A percentile compares a stretch with the other conserved stretches of the same genome.
These are phyloP conservation scores for Lagenidium giganteum DNA, from an alignment of 352 stramenopile species.

Conservation along the genomic window DNA sequence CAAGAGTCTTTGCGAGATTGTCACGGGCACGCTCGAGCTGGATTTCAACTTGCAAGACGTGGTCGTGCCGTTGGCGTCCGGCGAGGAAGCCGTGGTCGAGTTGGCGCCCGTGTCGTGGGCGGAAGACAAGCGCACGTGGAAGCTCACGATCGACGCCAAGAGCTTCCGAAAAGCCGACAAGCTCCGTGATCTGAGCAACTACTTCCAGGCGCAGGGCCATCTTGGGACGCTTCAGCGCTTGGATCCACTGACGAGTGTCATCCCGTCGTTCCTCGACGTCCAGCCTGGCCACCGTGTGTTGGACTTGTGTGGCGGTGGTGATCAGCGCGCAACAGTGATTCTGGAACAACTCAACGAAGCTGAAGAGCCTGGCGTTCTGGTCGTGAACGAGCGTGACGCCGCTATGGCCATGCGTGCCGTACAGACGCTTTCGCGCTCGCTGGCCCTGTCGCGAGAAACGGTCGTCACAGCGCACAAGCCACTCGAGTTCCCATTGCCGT, in stretches of 20 bases:
- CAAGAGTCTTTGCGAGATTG: conserved; percentile 73
- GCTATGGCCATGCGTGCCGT: conserved; percentile 36
- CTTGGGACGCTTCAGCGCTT: conserved; percentile 90
- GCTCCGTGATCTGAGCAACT: conserved; percentile 89
- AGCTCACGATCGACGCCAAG: conserved; percentile 70
- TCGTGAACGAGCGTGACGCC: conserved; percentile 73
- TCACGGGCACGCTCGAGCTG: conserved; percentile 61
- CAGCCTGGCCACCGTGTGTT: conserved; percentile 74
- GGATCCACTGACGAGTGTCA: conserved; percentile 95
- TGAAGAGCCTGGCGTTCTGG: conserved; percentile 23
- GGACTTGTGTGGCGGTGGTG: conserved; percentile 64
- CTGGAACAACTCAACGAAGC: conserved; percentile 20
- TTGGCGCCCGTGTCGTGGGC: conserved; percentile 69
- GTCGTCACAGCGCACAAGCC: conserved; percentile 73
- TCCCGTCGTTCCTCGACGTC: conserved; percentile 91
- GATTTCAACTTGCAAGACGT: conserved; percentile 62
- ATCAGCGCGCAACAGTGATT: conserved; percentile 60
- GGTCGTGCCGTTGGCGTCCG: conserved; percentile 48
- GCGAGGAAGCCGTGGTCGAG: conserved; percentile 44
- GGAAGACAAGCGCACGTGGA: conserved; percentile 64
- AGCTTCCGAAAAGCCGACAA: conserved; percentile 83
- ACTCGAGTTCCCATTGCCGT: conserved; percentile 53
- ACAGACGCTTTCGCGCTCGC: conserved; percentile 47
- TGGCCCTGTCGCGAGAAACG: conserved; percentile 38
- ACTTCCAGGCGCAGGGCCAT: conserved; percentile 87